Evolutionary conservation across 2,329 filamentous ascomycete genomes (phyloP).

Genomic region (Apiospora aurea): DNA sequence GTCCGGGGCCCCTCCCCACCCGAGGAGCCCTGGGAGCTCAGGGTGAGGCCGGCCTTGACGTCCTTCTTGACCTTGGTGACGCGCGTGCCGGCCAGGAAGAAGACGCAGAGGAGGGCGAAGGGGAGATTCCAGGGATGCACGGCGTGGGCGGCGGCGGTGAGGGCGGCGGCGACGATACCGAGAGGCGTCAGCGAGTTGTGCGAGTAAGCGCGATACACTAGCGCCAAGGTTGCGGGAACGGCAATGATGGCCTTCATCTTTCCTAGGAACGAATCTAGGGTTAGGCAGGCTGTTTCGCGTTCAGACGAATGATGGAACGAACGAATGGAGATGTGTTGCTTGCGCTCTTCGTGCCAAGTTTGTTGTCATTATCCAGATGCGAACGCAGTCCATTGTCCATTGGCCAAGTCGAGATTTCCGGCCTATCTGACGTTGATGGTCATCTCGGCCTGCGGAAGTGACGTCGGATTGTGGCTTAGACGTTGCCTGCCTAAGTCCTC

Average conservation of each 20-base stretch:
- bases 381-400: not conserved
- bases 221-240: slow-evolving; percentile 62
- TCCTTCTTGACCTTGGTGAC: slow-evolving; percentile 91
- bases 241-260: slow-evolving; percentile 66
- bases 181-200: slow-evolving; percentile 80
- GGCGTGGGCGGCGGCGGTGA: slow-evolving; percentile 82
- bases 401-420: not conserved
- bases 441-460: slow-evolving; percentile 4
- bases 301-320: not conserved
- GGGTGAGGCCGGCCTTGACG: slow-evolving; percentile 81
- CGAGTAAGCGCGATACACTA: slow-evolving; percentile 72
- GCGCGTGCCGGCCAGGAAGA: slow-evolving; percentile 85
- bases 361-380: not conserved
- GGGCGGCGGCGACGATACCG: slow-evolving; percentile 74
- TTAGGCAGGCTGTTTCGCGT: not conserved
- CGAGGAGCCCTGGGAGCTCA: slow-evolving; percentile 74
- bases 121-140: slow-evolving; percentile 94
- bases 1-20: slow-evolving; percentile 85
- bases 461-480: slow-evolving; percentile 15
- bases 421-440: slow-evolving; percentile 7
- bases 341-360: not conserved
- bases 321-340: not conserved
- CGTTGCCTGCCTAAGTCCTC: no score
- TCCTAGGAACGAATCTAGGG: not conserved
- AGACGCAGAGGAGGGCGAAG: slow-evolving; percentile 82